Evolutionary conservation across 2,329 filamentous ascomycete genomes (phyloP), one percentile per base, ranked within the genome.

Genomic region (Neocucurbitaria cava): DNA sequence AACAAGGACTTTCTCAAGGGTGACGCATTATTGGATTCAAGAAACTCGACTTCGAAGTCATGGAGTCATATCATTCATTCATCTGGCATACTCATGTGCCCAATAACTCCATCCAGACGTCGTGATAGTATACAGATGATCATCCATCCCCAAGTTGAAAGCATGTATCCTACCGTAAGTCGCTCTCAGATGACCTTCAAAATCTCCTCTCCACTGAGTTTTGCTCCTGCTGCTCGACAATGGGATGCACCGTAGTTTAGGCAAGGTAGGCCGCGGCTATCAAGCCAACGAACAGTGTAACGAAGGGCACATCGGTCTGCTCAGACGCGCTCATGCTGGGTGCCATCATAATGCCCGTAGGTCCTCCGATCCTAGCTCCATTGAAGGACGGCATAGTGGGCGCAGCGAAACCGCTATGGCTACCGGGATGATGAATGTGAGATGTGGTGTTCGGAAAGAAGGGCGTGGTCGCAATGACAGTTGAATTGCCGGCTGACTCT

Each of bases 311-410:
- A 15, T 31, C 39, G 33, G 24, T 46, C 9, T 54, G 49, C 10
- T 31, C 46, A 33, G 52, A 54, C 23, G 44, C 28, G 18, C 52
- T 42, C 18, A 48, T 60, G 20, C 8, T 26, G 11, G 15, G 10
- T 24, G 13, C 11, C 18, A n/a, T 15, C 7, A 4, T 17, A 17
- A 48, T 45, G 28, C n/a, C 21, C 2, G 44, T 41, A 30, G 44
- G 33, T 21, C 52, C 35, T 4, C 28, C 45, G 15, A 50, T 42
- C 18, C 48, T 50, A 3, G 33, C 49, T n/a, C 57, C 15, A 15
- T 56, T 61, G 31, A 53, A 8, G n/a, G n/a, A n/a, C n/a, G n/a
- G n/a, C n/a, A n/a, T n/a, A 33, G 56, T 64, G 8, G 60, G 58
- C 8, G 43, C 13, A 30, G 21, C 42, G 35, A 54, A 52, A 26